These are phyloP conservation scores for Xylaria grammica DNA, from an alignment of 495 filamentous ascomycete genomes.

Conservation along the genomic window DNA sequence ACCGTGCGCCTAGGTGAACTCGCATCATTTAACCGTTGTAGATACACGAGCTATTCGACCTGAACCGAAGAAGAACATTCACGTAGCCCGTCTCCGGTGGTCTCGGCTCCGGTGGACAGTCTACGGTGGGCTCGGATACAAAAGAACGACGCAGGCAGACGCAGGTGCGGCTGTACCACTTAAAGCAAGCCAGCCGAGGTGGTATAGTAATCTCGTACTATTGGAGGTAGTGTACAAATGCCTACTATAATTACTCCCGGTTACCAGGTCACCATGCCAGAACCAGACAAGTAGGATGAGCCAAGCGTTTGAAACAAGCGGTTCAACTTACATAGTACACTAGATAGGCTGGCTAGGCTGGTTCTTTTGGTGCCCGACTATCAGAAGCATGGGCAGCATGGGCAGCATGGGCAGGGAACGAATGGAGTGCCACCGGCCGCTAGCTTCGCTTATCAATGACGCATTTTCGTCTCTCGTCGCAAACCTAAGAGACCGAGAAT, in stretches of 20 bases:
- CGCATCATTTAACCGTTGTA: no score
- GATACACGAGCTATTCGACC: neutral
- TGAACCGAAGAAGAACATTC: neutral
- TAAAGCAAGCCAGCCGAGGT: no score
- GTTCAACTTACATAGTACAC: conserved; percentile 1
- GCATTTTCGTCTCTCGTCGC: conserved; percentile 30
- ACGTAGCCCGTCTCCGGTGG: neutral
- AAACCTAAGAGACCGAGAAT: neutral
- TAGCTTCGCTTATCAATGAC: conserved; percentile 35
- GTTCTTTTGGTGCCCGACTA: conserved; percentile 19
- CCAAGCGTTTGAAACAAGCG: conserved; percentile 18
- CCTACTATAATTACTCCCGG: neutral
- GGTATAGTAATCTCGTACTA: neutral
- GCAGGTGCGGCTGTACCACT: neutral
- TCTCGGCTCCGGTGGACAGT: neutral
- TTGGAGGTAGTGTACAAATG: neutral
- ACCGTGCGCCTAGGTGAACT: no score
- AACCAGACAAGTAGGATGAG: neutral
- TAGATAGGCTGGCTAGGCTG: neutral
- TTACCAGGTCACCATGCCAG: conserved; percentile 9
- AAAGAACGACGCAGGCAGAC: neutral
- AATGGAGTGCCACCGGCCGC: conserved; percentile 27
- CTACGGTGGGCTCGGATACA: neutral
- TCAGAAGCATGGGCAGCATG: neutral
- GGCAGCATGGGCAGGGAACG: conserved; percentile 26